These are phyloP conservation scores for Suillus subaureus DNA, from an alignment of 768 basidiomycete genomes.

Conservation along the genomic window DNA sequence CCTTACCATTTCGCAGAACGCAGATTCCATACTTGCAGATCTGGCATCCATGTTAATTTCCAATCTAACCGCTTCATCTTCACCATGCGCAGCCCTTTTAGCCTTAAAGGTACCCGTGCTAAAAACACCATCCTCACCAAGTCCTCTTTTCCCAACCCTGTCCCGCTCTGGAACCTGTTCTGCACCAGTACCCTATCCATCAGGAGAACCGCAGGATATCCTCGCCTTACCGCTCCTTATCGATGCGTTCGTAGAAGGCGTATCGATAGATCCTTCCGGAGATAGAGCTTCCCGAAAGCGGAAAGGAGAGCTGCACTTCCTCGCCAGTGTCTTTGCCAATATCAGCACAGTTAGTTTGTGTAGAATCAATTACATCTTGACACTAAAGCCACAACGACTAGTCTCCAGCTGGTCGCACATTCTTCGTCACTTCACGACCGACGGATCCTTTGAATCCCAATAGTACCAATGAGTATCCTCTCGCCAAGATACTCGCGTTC, in stretches of 20 bases:
- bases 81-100: conserved; percentile 65
- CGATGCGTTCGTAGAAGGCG: conserved; percentile 85
- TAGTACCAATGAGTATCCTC: conserved; percentile 68
- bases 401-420: conserved; percentile 76
- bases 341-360: conserved; percentile 65
- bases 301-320: conserved; percentile 86
- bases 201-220: conserved; percentile 52
- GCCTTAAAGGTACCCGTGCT: conserved; percentile 68
- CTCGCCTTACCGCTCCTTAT: conserved; percentile 80
- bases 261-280: conserved; percentile 50
- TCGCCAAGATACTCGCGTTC: conserved; percentile 81
- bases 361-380: neutral
- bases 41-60: conserved; percentile 96
- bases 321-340: conserved; percentile 94
- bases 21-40: conserved; percentile 89
- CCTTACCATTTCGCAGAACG: conserved; percentile 56
- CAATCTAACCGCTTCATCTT: conserved; percentile 82
- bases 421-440: conserved; percentile 74
- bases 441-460: conserved; percentile 47
- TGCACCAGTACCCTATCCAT: conserved; percentile 71
- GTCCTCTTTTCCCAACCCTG: conserved; percentile 68
- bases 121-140: conserved; percentile 40
- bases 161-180: conserved; percentile 82
- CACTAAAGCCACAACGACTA: conserved; percentile 32
- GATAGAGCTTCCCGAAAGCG: conserved; percentile 52